Percentiles rank a stretch among this genome's conserved stretches.
Evolutionary conservation across 2,329 filamentous ascomycete genomes (phyloP).

Genomic region (Lachnellula arida): DNA sequence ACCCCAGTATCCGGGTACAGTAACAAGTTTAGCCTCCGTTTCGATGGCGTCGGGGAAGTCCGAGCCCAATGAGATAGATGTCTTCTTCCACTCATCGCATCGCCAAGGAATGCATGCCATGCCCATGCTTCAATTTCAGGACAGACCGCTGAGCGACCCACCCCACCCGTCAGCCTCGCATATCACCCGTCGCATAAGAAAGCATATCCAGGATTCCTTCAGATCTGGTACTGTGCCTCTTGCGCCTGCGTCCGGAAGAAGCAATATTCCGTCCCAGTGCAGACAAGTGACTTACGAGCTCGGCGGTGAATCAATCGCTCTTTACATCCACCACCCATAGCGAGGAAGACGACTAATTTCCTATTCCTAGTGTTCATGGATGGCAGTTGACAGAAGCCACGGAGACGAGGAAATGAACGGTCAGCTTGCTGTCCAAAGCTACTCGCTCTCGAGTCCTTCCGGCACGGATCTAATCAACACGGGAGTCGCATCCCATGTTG

Average conservation of each 20-base stretch:
- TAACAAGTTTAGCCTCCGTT: too few species aligned
- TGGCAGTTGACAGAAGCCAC: neutral
- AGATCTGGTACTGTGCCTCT: neutral
- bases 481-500: constrained; percentile 2
- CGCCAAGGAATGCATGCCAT: too few species aligned
- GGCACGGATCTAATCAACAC: constrained; percentile 5
- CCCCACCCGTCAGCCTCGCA: too few species aligned
- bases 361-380: neutral
- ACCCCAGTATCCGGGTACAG: too few species aligned
- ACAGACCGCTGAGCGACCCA: too few species aligned
- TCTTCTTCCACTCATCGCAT: too few species aligned
- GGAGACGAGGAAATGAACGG: neutral
- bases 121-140: too few species aligned
- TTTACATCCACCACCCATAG: neutral
- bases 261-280: constrained; percentile 5
- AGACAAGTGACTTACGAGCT: neutral
- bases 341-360: neutral
- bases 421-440: constrained; percentile 9
- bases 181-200: too few species aligned
- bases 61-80: too few species aligned
- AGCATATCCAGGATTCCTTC: neutral
- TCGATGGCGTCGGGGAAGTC: too few species aligned
- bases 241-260: constrained; percentile 8
- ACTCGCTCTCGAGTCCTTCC: constrained; percentile 11
- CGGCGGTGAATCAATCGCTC: neutral